These are phyloP conservation scores for Aureobasidium subglaciale DNA, from an alignment of 2,329 filamentous ascomycete genomes.

Conservation along the genomic window DNA sequence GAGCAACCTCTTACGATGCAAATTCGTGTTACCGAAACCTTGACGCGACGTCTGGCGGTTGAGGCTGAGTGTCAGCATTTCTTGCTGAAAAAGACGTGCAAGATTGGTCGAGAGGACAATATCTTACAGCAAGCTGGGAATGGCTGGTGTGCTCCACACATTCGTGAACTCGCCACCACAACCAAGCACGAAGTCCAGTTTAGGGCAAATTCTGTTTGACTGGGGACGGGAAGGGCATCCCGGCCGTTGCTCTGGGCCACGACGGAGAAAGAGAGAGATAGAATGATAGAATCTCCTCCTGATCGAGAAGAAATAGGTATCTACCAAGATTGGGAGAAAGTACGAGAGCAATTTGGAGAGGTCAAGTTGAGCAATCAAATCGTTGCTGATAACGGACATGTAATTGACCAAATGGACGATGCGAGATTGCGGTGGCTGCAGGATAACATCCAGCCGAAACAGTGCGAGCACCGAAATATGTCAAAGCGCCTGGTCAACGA, in stretches of 20 bases:
- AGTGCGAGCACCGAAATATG: background rate
- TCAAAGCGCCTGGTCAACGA: conserved; percentile 10
- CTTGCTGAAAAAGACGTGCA: background rate
- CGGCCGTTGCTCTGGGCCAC: conserved; percentile 14
- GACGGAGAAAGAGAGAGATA: background rate
- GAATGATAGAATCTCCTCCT: conserved; percentile 8
- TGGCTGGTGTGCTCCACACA: conserved; percentile 12
- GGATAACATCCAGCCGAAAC: conserved; percentile 13
- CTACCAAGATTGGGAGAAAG: conserved; percentile 2
- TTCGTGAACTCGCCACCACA: conserved; percentile 2
- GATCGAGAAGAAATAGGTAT: background rate
- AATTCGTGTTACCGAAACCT: background rate
- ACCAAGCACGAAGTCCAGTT: background rate
- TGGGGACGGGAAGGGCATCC: conserved; percentile 10
- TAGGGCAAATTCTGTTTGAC: conserved; percentile 13
- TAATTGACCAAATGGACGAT: conserved; percentile 8
- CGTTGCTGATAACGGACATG: conserved; percentile 13
- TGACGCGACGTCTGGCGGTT: background rate
- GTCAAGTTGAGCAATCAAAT: conserved; percentile 8
- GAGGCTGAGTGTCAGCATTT: background rate
- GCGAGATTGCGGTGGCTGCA: conserved; percentile 17
- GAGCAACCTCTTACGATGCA: background rate
- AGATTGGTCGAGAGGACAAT: background rate
- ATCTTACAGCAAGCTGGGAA: background rate
- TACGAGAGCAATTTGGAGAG: conserved; percentile 4